phyloP scores from a whole-genome alignment of 1,284 basidiomycete species.

The Fomitopsis pinicola region DNA sequence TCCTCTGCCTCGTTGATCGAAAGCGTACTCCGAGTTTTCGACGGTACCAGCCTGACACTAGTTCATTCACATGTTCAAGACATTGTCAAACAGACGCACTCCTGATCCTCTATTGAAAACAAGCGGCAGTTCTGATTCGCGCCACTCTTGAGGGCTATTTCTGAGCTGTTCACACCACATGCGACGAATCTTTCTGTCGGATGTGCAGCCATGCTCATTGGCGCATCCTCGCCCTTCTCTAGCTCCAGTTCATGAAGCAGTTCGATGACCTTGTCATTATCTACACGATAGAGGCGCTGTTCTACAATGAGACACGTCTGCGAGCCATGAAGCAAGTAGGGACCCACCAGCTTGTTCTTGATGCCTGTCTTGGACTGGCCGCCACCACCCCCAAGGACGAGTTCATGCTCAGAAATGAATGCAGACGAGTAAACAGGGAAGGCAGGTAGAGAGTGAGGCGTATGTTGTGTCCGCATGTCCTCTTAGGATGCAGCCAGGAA shows the following conservation, averaged over 20 bases:
- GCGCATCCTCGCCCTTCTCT: slow-evolving; percentile 80
- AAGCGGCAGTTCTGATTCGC: slow-evolving; percentile 82
- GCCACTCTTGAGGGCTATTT: slow-evolving; percentile 56
- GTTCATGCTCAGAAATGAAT: slow-evolving; percentile 70
- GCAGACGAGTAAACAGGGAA: slow-evolving; percentile 88
- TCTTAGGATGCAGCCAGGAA: too few relatives aligned
- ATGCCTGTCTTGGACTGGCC: slow-evolving; percentile 80
- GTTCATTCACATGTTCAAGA: neutral
- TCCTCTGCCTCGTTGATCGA: slow-evolving; percentile 49
- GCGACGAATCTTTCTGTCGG: slow-evolving; percentile 52
- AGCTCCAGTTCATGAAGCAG: slow-evolving; percentile 71
- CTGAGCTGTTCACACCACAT: slow-evolving; percentile 83
- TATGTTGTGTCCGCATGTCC: slow-evolving; percentile 75
- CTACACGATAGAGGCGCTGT: slow-evolving; percentile 72
- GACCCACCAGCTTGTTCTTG: slow-evolving; percentile 81
- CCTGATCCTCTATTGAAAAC: slow-evolving; percentile 57
- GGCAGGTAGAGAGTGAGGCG: slow-evolving; percentile 64
- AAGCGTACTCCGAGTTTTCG: slow-evolving; percentile 61
- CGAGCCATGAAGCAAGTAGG: neutral
- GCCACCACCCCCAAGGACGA: slow-evolving; percentile 90
- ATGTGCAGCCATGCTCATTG: slow-evolving; percentile 86
- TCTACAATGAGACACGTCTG: too few relatives aligned
- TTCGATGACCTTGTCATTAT: slow-evolving; percentile 53
- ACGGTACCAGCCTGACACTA: slow-evolving; percentile 45
- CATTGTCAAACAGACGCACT: slow-evolving; percentile 35